phyloP scores from a whole-genome alignment of 805 yeast genomes.

The Priceomyces medius region DNA sequence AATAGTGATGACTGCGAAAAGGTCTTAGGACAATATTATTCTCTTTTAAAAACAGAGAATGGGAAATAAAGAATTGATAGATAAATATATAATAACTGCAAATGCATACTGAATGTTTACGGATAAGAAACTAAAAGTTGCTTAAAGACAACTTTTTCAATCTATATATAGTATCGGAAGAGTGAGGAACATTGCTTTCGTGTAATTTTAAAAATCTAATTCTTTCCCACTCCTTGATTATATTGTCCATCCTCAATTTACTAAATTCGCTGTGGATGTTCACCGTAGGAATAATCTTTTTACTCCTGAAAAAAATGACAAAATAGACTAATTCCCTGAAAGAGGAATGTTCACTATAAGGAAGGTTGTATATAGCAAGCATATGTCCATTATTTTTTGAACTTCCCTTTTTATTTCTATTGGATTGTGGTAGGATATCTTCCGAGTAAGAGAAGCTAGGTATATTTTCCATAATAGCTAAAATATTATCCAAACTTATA shows the following conservation, averaged over 20 bases:
- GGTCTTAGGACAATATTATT: conserved; percentile 34
- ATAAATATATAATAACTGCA: neutral
- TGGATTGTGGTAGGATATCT: conserved; percentile 32
- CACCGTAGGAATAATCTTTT: conserved; percentile 77
- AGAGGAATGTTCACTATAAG: conserved; percentile 94
- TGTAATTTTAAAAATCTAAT: conserved; percentile 14
- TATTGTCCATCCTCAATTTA: conserved; percentile 29
- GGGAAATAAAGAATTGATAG: neutral
- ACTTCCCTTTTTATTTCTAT: conserved; percentile 5
- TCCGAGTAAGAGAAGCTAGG: conserved; percentile 24
- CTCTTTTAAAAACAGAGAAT: conserved; percentile 6
- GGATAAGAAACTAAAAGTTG: neutral
- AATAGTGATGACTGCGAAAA: conserved; percentile 51
- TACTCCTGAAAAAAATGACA: conserved; percentile 50
- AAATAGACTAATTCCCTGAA: conserved; percentile 75
- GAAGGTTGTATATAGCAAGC: conserved; percentile 58
- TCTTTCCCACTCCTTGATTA: conserved; percentile 31
- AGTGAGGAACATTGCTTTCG: neutral
- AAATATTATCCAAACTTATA: conserved; percentile 5
- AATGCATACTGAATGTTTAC: neutral
- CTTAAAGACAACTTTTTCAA: conserved; percentile 10
- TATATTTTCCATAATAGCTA: conserved; percentile 13
- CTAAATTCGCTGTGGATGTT: conserved; percentile 33
- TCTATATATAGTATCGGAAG: conserved; percentile 1
- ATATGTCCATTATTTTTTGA: conserved; percentile 19